Evolutionary conservation across 805 yeast genomes (phyloP).

Genomic region (Nakazawaea siamensis): DNA sequence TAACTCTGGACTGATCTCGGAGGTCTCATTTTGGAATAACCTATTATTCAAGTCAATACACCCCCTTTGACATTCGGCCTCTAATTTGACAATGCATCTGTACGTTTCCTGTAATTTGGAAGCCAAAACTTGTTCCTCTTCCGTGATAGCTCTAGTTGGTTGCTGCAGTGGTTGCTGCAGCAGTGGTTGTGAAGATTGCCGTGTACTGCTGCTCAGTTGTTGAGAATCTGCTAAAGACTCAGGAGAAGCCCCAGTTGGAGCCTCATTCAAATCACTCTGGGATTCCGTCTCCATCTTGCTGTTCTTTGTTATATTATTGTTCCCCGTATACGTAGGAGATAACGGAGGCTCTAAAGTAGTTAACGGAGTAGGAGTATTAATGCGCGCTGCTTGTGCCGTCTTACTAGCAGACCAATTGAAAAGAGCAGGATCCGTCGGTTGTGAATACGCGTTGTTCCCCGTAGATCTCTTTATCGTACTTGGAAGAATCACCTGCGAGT

Average conservation of each 20-base stretch:
- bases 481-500: slow-evolving; percentile 10
- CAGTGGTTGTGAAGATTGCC: slow-evolving; percentile 8
- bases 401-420: background rate
- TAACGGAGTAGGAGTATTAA: slow-evolving; percentile 27
- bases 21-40: slow-evolving; percentile 35
- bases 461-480: slow-evolving; percentile 10
- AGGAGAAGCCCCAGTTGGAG: slow-evolving; percentile 9
- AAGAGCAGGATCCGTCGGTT: background rate
- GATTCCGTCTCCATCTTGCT: slow-evolving; percentile 7
- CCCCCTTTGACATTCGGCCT: slow-evolving; percentile 61
- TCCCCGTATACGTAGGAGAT: slow-evolving; percentile 8
- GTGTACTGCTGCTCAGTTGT: slow-evolving; percentile 3
- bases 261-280: slow-evolving; percentile 9
- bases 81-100: slow-evolving; percentile 58
- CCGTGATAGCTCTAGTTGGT: slow-evolving; percentile 25
- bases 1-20: slow-evolving; percentile 50
- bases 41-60: slow-evolving; percentile 52
- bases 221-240: slow-evolving; percentile 6
- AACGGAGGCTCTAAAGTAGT: slow-evolving; percentile 23
- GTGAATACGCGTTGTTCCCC: background rate
- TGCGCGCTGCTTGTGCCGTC: no score
- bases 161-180: slow-evolving; percentile 12
- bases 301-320: no score
- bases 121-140: slow-evolving; percentile 59
- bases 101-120: slow-evolving; percentile 69